phyloP scores from a whole-genome alignment of 2,329 filamentous ascomycete species.

The Chaetoscypha palmicola region DNA sequence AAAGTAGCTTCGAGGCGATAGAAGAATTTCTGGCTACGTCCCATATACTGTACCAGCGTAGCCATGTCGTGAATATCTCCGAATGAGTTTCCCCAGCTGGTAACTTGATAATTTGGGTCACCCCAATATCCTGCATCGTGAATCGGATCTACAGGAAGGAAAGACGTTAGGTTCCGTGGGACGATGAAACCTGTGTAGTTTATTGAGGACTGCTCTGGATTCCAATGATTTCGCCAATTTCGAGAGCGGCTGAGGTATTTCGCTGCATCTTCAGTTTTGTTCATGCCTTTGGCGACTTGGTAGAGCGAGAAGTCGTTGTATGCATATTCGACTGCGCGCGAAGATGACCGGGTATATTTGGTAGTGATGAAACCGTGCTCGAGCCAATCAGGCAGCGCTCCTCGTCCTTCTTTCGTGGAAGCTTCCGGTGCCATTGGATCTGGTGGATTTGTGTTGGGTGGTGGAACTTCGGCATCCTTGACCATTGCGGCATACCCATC shows the following conservation, averaged over 20 bases:
- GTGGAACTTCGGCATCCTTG: slow-evolving; percentile 58
- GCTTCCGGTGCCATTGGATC: slow-evolving; percentile 46
- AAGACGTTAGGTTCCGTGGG: slow-evolving; percentile 44
- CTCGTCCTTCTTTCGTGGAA: slow-evolving; percentile 60
- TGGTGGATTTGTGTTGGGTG: slow-evolving; percentile 51
- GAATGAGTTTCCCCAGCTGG: slow-evolving; percentile 46
- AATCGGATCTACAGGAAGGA: slow-evolving; percentile 41
- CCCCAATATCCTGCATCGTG: slow-evolving; percentile 45
- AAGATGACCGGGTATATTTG: slow-evolving; percentile 52
- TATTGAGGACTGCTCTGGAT: slow-evolving; percentile 47
- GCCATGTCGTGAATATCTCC: slow-evolving; percentile 48
- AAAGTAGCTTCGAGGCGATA: slow-evolving; percentile 47
- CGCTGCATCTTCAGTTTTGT: slow-evolving; percentile 41
- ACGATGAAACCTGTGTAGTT: slow-evolving; percentile 61
- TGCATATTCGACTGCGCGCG: slow-evolving; percentile 59
- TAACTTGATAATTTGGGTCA: slow-evolving; percentile 44
- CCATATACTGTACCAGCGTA: slow-evolving; percentile 39
- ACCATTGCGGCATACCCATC: slow-evolving; percentile 57
- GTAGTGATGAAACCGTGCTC: slow-evolving; percentile 59
- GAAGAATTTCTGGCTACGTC: slow-evolving; percentile 42
- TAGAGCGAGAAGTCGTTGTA: slow-evolving; percentile 62
- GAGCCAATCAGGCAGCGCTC: slow-evolving; percentile 64
- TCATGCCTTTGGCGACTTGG: slow-evolving; percentile 49
- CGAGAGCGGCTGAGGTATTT: slow-evolving; percentile 57
- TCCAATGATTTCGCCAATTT: slow-evolving; percentile 70